Percentiles rank a stretch among this genome's conserved stretches.
Conservation (phyloP, 257 asterid species). For the Solanum clarkiae region DNA sequence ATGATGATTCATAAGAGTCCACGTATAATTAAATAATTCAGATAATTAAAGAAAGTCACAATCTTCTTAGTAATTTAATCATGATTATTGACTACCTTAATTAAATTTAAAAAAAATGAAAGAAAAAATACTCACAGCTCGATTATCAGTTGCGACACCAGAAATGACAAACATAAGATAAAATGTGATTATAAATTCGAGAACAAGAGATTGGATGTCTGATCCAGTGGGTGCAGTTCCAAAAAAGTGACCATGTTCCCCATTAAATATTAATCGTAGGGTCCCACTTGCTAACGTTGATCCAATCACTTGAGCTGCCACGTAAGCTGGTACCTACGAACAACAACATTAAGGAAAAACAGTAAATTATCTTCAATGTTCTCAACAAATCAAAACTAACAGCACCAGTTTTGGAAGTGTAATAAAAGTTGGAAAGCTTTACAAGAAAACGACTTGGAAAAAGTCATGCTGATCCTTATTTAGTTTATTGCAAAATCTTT, state of each 20-base stretch:
- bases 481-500: neutral
- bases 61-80: neutral
- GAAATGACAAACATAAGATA: conserved; percentile 25
- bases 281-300: conserved; percentile 33
- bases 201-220: conserved; percentile 10
- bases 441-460: neutral
- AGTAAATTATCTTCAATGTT: neutral
- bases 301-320: conserved; percentile 12
- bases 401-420: neutral
- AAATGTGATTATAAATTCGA: conserved; percentile 29
- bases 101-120: too few relatives aligned
- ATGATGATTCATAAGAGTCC: neutral
- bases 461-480: neutral
- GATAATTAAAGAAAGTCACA: neutral
- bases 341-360: neutral
- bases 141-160: conserved; percentile 17
- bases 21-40: neutral
- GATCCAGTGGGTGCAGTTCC: conserved; percentile 24
- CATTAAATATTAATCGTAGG: conserved; percentile 6
- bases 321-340: conserved; percentile 20
- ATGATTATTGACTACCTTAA: neutral
- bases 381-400: neutral
- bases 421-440: neutral
- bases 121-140: conserved; percentile 14
- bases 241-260: conserved; percentile 2